A percentile compares a stretch with the other conserved stretches of the same genome.
These are phyloP conservation scores for Aechmea fasciata DNA, from an alignment of 176 grass and related monocot species.

Conservation along the genomic window DNA sequence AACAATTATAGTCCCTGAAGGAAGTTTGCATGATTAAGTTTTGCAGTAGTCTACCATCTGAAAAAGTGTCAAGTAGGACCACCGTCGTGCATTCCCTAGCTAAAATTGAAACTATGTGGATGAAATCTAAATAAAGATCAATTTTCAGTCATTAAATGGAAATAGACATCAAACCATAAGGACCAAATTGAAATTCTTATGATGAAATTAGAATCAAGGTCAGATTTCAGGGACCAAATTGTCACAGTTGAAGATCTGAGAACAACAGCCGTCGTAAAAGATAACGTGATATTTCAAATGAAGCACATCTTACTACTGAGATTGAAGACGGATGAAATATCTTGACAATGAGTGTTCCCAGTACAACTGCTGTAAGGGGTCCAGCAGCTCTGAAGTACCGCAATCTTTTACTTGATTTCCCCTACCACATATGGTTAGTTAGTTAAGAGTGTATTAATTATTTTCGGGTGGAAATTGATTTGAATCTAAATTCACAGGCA, in stretches of 20 bases:
- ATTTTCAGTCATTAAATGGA: not conserved
- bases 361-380: slow-evolving; percentile 78
- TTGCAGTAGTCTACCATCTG: no score
- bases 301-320: slow-evolving; percentile 66
- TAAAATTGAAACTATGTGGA: no score
- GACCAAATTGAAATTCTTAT: no score
- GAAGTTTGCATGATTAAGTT: not conserved
- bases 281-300: slow-evolving; percentile 10
- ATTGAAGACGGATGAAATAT: slow-evolving; percentile 79
- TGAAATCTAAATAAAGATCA: not conserved
- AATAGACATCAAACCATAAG: no score
- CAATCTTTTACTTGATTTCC: slow-evolving; percentile 77
- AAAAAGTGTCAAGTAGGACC: no score
- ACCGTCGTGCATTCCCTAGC: no score
- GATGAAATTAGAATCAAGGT: not conserved
- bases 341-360: slow-evolving; percentile 84
- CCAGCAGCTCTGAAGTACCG: slow-evolving; percentile 64
- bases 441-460: not conserved
- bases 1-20: not conserved
- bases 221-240: not conserved
- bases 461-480: not conserved
- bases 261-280: not conserved
- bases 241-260: no score
- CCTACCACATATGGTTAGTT: slow-evolving; percentile 38
- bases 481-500: not conserved